Base-by-base conservation (phyloP, 108 stramenopile species). In the Cylindrotheca closterium region DNA sequence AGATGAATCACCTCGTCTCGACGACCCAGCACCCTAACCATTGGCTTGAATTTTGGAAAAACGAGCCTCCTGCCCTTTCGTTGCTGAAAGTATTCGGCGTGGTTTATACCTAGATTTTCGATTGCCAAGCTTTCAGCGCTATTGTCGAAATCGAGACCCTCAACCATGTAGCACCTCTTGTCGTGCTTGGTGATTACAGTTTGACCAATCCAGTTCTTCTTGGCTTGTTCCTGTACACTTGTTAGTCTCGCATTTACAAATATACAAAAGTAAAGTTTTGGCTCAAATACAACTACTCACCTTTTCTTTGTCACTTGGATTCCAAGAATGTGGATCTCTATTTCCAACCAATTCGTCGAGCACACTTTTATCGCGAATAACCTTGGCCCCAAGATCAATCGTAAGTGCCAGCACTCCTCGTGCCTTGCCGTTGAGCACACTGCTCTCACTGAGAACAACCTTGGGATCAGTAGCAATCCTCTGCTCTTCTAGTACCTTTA, bases 21-120 rank as follows among this genome's bases (percentile, higher is more conserved):
- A 8, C 81, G 37, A 3, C 81, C 85, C 2, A 73, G 60, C 25
- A 78, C 81, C 19, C 61, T 70, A n/a, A 86, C 66, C 81, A 86
- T 80, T 30, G 81, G 81, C 3, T 4, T 51, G n/a, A 73, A 75
- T 52, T 78, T 68, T 1, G 85, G 85, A 49, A 78, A 80, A 54
- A 72, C 64, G 32, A 86, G 51, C 15, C 42, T 27, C 8, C 70
- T 71, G 2, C 34, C 47, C 51, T 82, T 82, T n/a, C 71, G 53
- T 23, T 77, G 49, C n/a, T n/a, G n/a, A 65, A 86, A 86, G 55
- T 86, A 86, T 30, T 82, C 58, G 18, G 81, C 77, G 47, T 86
- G 85, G 21, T 65, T 70, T 33, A 81, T 82, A 3, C 65, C 62
- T 21, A 72, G 67, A 12, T 72, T 78, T 30, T 71, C 55, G 5